phyloP scores from a whole-genome alignment of 139 green algal species.

The Chlamydomonas incerta region DNA sequence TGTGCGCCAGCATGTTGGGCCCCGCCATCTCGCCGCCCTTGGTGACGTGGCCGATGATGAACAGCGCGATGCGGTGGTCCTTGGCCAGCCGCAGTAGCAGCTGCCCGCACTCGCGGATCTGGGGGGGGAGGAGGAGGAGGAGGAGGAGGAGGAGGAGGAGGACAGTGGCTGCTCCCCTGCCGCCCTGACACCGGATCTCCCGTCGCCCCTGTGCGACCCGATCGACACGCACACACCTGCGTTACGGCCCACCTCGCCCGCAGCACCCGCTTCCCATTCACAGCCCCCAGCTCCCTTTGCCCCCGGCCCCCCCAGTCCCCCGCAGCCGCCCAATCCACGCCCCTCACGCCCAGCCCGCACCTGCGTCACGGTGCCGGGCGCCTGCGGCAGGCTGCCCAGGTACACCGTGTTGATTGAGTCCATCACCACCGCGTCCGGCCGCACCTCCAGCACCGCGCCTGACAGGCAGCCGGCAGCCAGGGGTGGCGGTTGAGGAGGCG shows the following conservation, averaged over 20 bases:
- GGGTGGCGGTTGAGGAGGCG: neutral
- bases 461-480: too few species aligned
- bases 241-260: too few species aligned
- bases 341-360: neutral
- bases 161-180: too few species aligned
- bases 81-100: slow-evolving; percentile 87
- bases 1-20: slow-evolving; percentile 94
- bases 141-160: too few species aligned
- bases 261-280: too few species aligned
- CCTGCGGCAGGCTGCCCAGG: slow-evolving; percentile 73
- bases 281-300: too few species aligned
- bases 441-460: slow-evolving; percentile 45
- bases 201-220: too few species aligned
- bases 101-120: slow-evolving; percentile 93
- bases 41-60: slow-evolving; percentile 84
- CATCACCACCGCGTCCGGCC: slow-evolving; percentile 84
- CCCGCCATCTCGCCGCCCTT: slow-evolving; percentile 85
- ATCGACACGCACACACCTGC: neutral
- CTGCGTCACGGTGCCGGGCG: slow-evolving; percentile 79
- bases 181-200: too few species aligned
- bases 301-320: too few species aligned
- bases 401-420: slow-evolving; percentile 98
- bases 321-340: too few species aligned
- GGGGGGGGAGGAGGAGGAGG: neutral
- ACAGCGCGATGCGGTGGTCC: slow-evolving; percentile 74